These are phyloP conservation scores for Talaromyces piceae DNA, from an alignment of 2,329 filamentous ascomycete genomes.

Conservation along the genomic window DNA sequence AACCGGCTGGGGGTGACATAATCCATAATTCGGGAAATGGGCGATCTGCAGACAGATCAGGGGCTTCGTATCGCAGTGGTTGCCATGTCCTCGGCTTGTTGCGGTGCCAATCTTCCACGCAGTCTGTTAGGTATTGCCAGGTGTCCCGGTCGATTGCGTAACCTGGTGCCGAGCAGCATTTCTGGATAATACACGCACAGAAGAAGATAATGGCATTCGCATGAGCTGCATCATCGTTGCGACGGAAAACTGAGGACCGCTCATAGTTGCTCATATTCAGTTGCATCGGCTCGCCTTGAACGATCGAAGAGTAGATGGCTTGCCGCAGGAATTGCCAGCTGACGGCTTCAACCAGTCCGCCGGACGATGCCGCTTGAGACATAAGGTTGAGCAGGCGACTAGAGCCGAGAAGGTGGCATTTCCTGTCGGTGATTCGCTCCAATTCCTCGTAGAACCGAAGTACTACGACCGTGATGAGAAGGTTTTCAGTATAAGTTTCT, in stretches of 20 bases:
- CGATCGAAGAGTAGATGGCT: conserved; percentile 35
- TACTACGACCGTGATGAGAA: conserved; percentile 44
- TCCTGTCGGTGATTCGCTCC: conserved; percentile 24
- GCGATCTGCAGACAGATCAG: conserved; percentile 16
- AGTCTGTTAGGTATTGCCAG: conserved; percentile 19
- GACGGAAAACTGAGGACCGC: conserved; percentile 29
- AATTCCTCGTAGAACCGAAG: conserved; percentile 44
- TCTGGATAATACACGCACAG: conserved; percentile 32
- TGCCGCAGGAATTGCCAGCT: conserved; percentile 38
- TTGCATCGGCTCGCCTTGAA: conserved; percentile 30
- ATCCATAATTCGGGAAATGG: conserved; percentile 33
- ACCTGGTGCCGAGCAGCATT: conserved; percentile 18
- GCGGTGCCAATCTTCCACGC: conserved; percentile 25
- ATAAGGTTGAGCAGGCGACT: conserved; percentile 33
- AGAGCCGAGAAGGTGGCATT: conserved; percentile 33
- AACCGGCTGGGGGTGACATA: conserved; percentile 28
- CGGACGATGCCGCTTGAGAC: conserved; percentile 32
- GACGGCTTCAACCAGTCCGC: conserved; percentile 34
- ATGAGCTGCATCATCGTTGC: conserved; percentile 31
- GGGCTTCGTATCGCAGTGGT: conserved; percentile 24
- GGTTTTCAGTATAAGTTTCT: conserved; percentile 39
- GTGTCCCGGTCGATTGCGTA: conserved; percentile 15
- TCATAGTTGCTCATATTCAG: conserved; percentile 33
- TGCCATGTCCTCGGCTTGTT: conserved; percentile 25
- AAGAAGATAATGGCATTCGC: conserved; percentile 33